A percentile compares a stretch with the other conserved stretches of the same genome.
Conservation (phyloP, 176 grass and related monocot genomes). For the Neostapfia colusana region DNA sequence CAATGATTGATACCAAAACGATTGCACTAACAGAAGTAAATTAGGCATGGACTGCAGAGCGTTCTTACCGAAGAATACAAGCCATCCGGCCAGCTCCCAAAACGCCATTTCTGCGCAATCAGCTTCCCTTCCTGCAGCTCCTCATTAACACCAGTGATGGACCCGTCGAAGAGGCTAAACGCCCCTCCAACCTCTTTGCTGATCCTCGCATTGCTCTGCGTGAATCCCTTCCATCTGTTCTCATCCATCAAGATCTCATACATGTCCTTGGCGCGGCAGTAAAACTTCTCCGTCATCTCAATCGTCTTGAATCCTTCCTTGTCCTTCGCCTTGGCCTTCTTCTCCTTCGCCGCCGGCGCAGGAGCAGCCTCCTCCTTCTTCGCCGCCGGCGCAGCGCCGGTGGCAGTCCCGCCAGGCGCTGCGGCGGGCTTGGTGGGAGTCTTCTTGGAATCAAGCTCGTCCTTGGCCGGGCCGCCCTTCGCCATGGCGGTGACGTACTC, state of each 20-base stretch:
- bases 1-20: neutral
- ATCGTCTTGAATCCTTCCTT: constrained; percentile 95
- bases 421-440: neutral
- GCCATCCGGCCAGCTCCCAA: constrained; percentile 82
- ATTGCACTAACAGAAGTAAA: neutral
- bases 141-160: constrained; percentile 81
- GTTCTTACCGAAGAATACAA: constrained; percentile 63
- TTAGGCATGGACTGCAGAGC: neutral
- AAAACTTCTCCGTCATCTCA: constrained; percentile 83
- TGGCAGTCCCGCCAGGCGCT: constrained; percentile 7
- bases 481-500: constrained; percentile 70
- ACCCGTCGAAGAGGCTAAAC: constrained; percentile 91
- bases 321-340: constrained; percentile 65
- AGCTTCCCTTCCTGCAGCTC: constrained; percentile 89
- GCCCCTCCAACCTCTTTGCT: constrained; percentile 86
- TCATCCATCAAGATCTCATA: constrained; percentile 99
- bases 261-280: constrained; percentile 73
- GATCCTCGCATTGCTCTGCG: constrained; percentile 92
- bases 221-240: constrained; percentile 97
- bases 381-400: neutral
- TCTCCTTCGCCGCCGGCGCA: constrained; percentile 32
- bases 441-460: constrained; percentile 81
- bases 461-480: constrained; percentile 80
- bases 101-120: constrained; percentile 93
- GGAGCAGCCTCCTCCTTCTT: constrained; percentile 38